Evolutionary conservation across 768 basidiomycete species (phyloP).

Genomic region (Psilocybe subaeruginosa): DNA sequence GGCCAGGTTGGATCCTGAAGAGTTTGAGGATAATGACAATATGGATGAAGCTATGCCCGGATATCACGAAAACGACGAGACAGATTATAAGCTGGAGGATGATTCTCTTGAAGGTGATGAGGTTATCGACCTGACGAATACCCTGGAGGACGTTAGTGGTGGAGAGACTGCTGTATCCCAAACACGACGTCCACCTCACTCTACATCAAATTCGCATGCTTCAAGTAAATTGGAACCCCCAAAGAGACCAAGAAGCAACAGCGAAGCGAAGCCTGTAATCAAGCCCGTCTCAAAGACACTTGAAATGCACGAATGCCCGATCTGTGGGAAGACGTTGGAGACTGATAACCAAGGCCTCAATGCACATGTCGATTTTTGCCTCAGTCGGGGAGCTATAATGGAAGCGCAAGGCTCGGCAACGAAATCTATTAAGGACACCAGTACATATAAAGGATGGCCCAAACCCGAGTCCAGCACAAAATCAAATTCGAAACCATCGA

Average conservation of each 20-base stretch:
- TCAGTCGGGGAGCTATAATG: slow-evolving; percentile 77
- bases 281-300: not conserved
- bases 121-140: slow-evolving; percentile 12
- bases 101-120: slow-evolving; percentile 26
- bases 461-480: slow-evolving; percentile 20
- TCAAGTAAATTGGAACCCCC: slow-evolving; percentile 13
- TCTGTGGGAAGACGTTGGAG: slow-evolving; percentile 64
- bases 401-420: slow-evolving; percentile 61
- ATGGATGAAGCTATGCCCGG: slow-evolving; percentile 49
- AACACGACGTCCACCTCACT: slow-evolving; percentile 19
- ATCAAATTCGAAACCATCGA: slow-evolving; percentile 5
- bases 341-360: slow-evolving; percentile 82
- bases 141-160: not conserved
- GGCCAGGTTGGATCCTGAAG: slow-evolving; percentile 13
- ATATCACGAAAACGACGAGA: slow-evolving; percentile 54
- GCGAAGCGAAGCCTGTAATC: slow-evolving; percentile 19
- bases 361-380: slow-evolving; percentile 87
- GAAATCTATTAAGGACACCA: slow-evolving; percentile 15
- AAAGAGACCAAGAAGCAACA: slow-evolving; percentile 22
- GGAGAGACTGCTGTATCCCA: slow-evolving; percentile 3
- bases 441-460: slow-evolving; percentile 19
- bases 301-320: slow-evolving; percentile 63
- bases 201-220: slow-evolving; percentile 17
- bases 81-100: slow-evolving; percentile 28
- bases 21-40: slow-evolving; percentile 13